A percentile compares a stretch with the other conserved stretches of the same genome.
These are phyloP conservation scores for Abrus pulchellus DNA, from an alignment of 306 rosid genomes.

Conservation along the genomic window DNA sequence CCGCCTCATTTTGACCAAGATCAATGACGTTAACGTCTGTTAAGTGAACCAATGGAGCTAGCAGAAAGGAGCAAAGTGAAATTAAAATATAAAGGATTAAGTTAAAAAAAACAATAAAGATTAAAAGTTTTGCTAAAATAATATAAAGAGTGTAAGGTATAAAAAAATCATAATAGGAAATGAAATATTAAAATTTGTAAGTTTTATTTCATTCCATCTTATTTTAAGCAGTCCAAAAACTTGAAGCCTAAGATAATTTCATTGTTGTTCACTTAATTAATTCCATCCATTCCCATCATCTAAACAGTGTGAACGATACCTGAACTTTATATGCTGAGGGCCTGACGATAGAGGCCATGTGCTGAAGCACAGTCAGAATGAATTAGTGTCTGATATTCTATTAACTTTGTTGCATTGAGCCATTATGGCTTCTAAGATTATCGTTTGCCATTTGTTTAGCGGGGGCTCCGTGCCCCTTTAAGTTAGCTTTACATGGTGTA, in stretches of 20 bases:
- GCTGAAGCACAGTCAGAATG: not conserved
- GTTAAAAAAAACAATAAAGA: too few species aligned
- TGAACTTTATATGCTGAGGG: not conserved
- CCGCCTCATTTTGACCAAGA: too few species aligned
- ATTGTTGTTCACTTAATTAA: not conserved
- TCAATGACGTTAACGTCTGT: too few species aligned
- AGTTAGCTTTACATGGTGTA: slow-evolving; percentile 6
- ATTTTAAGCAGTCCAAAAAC: not conserved
- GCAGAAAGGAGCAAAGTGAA: too few species aligned
- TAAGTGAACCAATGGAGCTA: too few species aligned
- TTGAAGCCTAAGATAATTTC: not conserved
- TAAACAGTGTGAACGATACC: not conserved
- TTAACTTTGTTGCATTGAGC: not conserved
- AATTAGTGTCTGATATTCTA: not conserved
- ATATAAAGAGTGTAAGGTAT: not conserved
- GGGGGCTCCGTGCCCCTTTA: not conserved
- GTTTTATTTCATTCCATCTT: not conserved
- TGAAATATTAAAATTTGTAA: not conserved
- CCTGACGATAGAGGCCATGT: not conserved
- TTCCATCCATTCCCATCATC: not conserved
- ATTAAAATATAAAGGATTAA: too few species aligned
- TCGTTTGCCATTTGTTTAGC: slow-evolving; percentile 16
- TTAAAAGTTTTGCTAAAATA: too few species aligned
- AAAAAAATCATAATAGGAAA: not conserved
- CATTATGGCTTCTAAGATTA: slow-evolving; percentile 23